Base-by-base conservation (phyloP, 2,329 filamentous ascomycete species). In the Drechslerella dactyloides region DNA sequence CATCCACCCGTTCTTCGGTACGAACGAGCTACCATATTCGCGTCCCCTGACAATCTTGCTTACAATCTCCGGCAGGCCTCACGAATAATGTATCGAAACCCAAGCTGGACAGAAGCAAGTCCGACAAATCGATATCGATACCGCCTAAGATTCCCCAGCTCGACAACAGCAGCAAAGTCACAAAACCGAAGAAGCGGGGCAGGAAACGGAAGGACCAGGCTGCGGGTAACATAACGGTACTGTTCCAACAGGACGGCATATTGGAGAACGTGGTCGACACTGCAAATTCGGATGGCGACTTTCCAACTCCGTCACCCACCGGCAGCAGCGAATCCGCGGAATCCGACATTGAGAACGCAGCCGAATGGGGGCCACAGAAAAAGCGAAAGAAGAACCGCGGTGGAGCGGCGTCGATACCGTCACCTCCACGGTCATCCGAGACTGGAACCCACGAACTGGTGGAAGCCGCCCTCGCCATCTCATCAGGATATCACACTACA, bases 401-500 rank as follows among this genome's bases (percentile, higher is more conserved):
- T 8, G 37, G 24, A 23, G 23, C 21, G 21, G 40, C 19, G 19
- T 61, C 60, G 17, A 44, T 72, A 33, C 60, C 60, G 11, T 60
- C 68, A 2, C 68, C 68, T 30, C 68, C 68, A 46, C 59, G 55
- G 33, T 72, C 68, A 44, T 72, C 68, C 4, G 68, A 72, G 44
- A 72, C 64, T n/a, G 68, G 64, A 52, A 30, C 42, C 4, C 46
- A 42, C 11, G 37, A 19, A 11, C 11, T 24, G 44, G 19, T 52
- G 8, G 54, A 59, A n/a, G 23, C 42, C 27, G 53, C 21, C 46
- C 50, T 46, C 21, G 37, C 62, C 44, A 58, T 23, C 19, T 19
- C 21, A 19, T 48, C 58, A 7, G 37, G 23, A 13, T 40, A 40
- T 19, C 19, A 44, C 4, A 56, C 46, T 50, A 23, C 54, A 10